A percentile compares a stretch with the other conserved stretches of the same genome.
phyloP scores from a whole-genome alignment of 2,329 filamentous ascomycete species.

The Penicillium psychrosexuale region DNA sequence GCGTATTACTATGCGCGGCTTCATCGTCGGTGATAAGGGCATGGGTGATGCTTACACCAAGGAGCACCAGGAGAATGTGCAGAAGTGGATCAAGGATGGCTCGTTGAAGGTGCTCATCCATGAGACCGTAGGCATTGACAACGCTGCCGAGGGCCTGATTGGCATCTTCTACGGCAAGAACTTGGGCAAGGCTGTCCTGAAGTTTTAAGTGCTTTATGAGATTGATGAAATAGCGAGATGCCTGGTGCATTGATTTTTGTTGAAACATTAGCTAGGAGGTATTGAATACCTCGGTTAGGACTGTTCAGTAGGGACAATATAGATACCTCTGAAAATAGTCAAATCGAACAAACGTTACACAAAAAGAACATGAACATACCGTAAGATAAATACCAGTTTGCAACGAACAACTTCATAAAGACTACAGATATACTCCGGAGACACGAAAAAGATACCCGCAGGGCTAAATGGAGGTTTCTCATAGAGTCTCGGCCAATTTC shows the following conservation, averaged over 20 bases:
- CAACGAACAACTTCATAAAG: not conserved
- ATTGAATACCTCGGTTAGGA: constrained; percentile 18
- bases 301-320: not conserved
- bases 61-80: constrained; percentile 73
- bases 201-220: constrained; percentile 50
- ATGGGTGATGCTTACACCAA: constrained; percentile 64
- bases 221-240: constrained; percentile 15
- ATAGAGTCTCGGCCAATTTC: constrained; percentile 36
- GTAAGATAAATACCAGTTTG: not conserved
- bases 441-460: constrained; percentile 9
- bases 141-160: constrained; percentile 68
- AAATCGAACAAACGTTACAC: not conserved
- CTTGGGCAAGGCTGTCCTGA: constrained; percentile 80
- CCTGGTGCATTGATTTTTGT: constrained; percentile 5
- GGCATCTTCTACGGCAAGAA: constrained; percentile 75
- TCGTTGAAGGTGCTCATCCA: constrained; percentile 67
- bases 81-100: constrained; percentile 73
- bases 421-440: not conserved
- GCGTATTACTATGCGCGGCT: constrained; percentile 67
- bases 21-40: constrained; percentile 65
- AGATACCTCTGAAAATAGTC: not conserved
- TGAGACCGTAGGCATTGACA: constrained; percentile 73
- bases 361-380: not conserved
- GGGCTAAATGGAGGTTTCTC: constrained; percentile 17
- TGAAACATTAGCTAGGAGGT: not conserved